Evolutionary conservation across 306 rosid genomes (phyloP).

Genomic region (Gleditsia sinensis): DNA sequence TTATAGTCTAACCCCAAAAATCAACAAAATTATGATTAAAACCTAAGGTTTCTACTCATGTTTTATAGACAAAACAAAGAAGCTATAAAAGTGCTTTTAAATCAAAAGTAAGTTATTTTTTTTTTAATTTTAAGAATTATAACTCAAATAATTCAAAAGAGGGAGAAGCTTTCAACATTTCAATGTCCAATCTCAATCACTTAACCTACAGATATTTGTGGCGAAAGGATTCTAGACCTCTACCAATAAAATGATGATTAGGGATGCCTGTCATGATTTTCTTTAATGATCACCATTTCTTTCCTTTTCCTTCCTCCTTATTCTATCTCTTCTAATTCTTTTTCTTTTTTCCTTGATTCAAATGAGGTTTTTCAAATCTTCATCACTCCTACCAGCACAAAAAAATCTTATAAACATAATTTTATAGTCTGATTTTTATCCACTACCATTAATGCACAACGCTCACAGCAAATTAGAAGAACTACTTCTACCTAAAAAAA

Average conservation of each 20-base stretch:
- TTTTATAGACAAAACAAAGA: neutral
- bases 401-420: neutral
- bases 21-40: too few species aligned
- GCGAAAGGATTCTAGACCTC: neutral
- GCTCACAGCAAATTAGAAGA: too few species aligned
- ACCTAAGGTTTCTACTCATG: too few species aligned
- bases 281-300: conserved; percentile 19
- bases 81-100: neutral
- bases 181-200: neutral
- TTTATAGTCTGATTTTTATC: neutral
- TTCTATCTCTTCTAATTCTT: neutral
- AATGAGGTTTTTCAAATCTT: neutral
- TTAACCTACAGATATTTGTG: conserved; percentile 6
- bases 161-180: neutral
- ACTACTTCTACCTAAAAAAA: too few species aligned
- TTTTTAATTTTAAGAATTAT: neutral
- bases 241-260: conserved; percentile 29
- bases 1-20: too few species aligned
- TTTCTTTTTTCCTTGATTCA: neutral
- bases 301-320: conserved; percentile 2
- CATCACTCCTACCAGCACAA: conserved; percentile 11
- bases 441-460: conserved; percentile 30
- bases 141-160: conserved; percentile 7
- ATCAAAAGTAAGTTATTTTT: neutral
- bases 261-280: conserved; percentile 13